Base-by-base conservation (phyloP, 345 rosid genomes). In the Chamaenerion angustifolium region DNA sequence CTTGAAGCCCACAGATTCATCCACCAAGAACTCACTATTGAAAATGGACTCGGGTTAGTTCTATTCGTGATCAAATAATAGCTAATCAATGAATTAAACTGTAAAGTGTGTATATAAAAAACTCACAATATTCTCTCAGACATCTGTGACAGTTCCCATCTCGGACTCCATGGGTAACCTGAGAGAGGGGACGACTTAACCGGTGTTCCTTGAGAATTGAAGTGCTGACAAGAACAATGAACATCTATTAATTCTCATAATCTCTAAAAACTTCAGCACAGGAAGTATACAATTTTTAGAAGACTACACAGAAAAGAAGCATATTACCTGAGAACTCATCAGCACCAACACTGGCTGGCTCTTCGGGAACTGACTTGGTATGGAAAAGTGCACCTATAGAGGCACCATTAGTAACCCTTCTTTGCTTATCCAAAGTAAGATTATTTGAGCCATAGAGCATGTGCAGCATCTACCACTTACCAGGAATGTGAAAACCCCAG, bases 81-180 rank as follows among this genome's bases (percentile, higher is more conserved):
- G 43, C 0, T 13, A 31, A 25, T 4, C 41, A 18, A 25, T 6
- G 17, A 12, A 53, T 0, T 44, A 14, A 25, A 43, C 0, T 42
- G 17, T 16, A 52, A 57, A 13, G 15, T 13, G 19, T n/a, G 4
- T 11, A 46, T 18, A 19, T 43, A 46, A 7, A 8, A 31, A 27
- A 69, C 90, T 76, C 45, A 92, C 98, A 66, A 75, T 25, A 84
- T 64, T 46, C 85, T 79, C 64, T 87, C 98, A 13, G 83, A 94
- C 98, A 82, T 88, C 57, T 59, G 75, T 2, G 77, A 64, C 23
- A 57, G 43, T 59, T 92, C 95, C 98, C 98, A 92, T 68, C 96
- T 80, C 16, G 98, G 98, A 76, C 94, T 92, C 96, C 98, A 92
- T 52, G 95, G 95, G 63, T 74, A 92, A 27, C 84, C 94, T 0